Base-by-base conservation (phyloP, 306 rosid genomes). In the Sicyos edulis region DNA sequence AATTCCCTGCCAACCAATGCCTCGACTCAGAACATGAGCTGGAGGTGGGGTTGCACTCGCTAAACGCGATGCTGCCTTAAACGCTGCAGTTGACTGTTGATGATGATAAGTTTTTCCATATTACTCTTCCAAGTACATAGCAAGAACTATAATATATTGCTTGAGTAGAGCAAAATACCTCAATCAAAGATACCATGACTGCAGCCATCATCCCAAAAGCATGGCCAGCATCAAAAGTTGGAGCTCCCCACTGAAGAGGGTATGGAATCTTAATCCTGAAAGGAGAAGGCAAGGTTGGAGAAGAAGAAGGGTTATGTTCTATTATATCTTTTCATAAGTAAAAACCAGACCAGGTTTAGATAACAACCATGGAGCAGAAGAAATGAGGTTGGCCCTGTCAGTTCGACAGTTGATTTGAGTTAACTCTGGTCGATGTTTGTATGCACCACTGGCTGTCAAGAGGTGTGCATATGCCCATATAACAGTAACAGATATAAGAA, bases 41-140 rank as follows among this genome's bases (percentile, higher is more conserved):
- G 99, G 99, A 55, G 99, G 99, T 1, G 95, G 97, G 10, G 99
- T 95, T 29, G 99, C 99, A 71, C 99, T 95, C 21, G 99, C 99
- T 59, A 95, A 83, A 44, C 99, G 82, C 4, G 99, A 85, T 54
- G 97, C 99, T 73, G 96, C 97, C 88, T 91, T 95, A 85, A 87
- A 91, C 26, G 99, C 97, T 66, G 91, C 99, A 1, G 99, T 95
- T 74, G 99, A 95, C 99, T 95, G 89, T 60, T 44, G 81, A 56
- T 8, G 9, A 16, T 16, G 5, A 68, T 26, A 4, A 22, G 45
- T 24, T 69, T 69, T 15, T 50, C 22, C 19, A 24, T 24, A 14
- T 24, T 14, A 50, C 15, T 50, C 20, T 69, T 50, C 14, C 19
- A 50, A 49, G 22, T 47, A 67, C 72, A 67, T 37, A 21, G 20